These are phyloP conservation scores for Brassica carinata DNA, from an alignment of 345 rosid genomes.

Conservation along the genomic window DNA sequence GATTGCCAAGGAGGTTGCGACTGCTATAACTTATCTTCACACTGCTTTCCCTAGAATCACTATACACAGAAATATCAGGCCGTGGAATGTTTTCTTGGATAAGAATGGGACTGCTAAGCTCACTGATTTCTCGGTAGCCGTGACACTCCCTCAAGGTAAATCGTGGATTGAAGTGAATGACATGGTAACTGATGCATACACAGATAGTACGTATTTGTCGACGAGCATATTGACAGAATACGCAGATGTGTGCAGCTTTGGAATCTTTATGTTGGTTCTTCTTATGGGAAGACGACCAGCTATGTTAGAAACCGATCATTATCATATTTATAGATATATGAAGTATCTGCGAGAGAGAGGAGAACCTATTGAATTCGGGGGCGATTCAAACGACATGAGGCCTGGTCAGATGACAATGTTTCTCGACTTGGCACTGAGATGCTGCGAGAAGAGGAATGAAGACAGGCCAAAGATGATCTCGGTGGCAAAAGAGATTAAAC, in stretches of 20 bases:
- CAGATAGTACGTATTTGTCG: background rate
- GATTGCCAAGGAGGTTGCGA: background rate
- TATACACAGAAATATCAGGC: background rate
- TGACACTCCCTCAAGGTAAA: background rate
- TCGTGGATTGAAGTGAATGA: background rate
- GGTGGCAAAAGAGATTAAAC: background rate
- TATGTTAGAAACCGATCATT: no score
- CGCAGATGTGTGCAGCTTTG: background rate
- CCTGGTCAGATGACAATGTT: background rate
- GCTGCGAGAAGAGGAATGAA: background rate
- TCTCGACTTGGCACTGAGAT: background rate
- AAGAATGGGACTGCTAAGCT: background rate
- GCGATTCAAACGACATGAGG: background rate
- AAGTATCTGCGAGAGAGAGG: background rate
- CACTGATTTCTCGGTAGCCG: background rate
- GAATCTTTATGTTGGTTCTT: background rate
- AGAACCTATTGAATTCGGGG: background rate
- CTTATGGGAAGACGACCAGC: background rate
- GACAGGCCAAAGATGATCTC: background rate
- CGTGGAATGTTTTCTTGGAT: background rate
- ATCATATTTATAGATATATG: no score
- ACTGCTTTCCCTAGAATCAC: background rate
- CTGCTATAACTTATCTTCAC: background rate
- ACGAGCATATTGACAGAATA: background rate
- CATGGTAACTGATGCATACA: background rate